These are phyloP conservation scores for Cryptococcus sp. DNA, from an alignment of 1,284 basidiomycete species.

Conservation along the genomic window DNA sequence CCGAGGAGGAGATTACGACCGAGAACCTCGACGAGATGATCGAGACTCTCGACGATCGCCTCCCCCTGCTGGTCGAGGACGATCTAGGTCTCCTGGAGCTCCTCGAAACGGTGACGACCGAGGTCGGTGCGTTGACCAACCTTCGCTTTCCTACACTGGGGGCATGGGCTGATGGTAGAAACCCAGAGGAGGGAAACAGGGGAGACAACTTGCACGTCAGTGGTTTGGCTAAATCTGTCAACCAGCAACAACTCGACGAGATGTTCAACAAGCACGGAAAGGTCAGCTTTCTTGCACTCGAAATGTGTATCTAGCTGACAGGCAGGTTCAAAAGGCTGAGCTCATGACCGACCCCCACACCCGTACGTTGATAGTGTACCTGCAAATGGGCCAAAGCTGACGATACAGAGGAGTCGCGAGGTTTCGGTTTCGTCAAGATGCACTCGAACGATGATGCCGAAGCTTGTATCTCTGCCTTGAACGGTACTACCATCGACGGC, in stretches of 20 bases:
- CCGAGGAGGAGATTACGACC: conserved; percentile 15
- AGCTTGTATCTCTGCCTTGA: conserved; percentile 75
- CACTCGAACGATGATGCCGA: conserved; percentile 81
- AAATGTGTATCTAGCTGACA: background rate
- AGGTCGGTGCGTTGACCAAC: too few species aligned
- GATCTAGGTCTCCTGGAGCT: conserved; percentile 15
- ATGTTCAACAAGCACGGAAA: conserved; percentile 83
- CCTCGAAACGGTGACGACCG: conserved; percentile 12
- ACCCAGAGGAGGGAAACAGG: conserved; percentile 59
- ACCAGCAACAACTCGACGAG: conserved; percentile 79
- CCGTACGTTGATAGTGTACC: conserved; percentile 47
- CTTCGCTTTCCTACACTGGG: too few species aligned
- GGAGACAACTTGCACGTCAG: conserved; percentile 98
- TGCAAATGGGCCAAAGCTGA: background rate
- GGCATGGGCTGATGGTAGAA: conserved; percentile 16
- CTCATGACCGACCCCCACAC: conserved; percentile 97
- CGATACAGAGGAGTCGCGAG: conserved; percentile 67
- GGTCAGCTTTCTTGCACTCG: conserved; percentile 52
- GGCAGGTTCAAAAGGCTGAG: conserved; percentile 62
- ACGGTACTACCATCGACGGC: conserved; percentile 77
- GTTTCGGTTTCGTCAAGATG: conserved; percentile 98
- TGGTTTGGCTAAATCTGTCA: conserved; percentile 70
- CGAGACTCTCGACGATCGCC: conserved; percentile 28
- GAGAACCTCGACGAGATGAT: conserved; percentile 3
- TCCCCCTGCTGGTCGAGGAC: conserved; percentile 7